Conservation (phyloP, 2,329 filamentous ascomycete species). For the Magnaporthales sp. region DNA sequence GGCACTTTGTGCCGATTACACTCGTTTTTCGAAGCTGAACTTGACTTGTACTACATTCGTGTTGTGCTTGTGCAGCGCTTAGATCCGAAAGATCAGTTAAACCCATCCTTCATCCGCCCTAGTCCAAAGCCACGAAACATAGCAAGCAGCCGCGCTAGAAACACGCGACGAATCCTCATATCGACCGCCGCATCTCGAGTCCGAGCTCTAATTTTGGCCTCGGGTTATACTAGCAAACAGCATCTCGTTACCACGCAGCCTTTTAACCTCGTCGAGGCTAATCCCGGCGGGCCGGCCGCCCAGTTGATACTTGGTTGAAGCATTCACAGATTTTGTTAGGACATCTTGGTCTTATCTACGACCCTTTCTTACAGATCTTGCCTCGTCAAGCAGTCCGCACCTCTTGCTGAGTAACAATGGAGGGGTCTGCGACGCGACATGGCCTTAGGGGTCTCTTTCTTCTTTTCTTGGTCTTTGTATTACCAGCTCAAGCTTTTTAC, state of each 20-base stretch:
- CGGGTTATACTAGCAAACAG: not conserved
- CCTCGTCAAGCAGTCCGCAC: not conserved
- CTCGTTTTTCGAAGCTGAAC: constrained; percentile 29
- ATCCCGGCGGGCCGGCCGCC: not conserved
- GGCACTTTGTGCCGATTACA: constrained; percentile 47
- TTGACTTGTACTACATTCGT: constrained; percentile 9
- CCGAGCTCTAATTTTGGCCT: not conserved
- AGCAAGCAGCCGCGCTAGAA: not conserved
- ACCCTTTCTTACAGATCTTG: not conserved
- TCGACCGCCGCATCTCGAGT: not conserved
- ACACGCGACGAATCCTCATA: not conserved
- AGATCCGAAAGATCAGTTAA: not conserved
- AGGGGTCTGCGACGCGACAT: constrained; percentile 4
- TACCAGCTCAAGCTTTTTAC: constrained; percentile 62
- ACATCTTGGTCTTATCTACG: not conserved
- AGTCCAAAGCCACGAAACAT: constrained; percentile 1
- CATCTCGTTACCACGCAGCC: not conserved
- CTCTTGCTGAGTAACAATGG: not conserved
- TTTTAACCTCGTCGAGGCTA: not conserved
- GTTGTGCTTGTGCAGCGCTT: constrained; percentile 8
- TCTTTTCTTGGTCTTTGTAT: constrained; percentile 34
- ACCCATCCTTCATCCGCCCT: constrained; percentile 3
- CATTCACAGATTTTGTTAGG: not conserved
- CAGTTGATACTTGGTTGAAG: not conserved
- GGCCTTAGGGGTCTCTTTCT: constrained; percentile 37